Conservation (phyloP, 2,329 filamentous ascomycete species). For the Bimuria novae-zelandiae region DNA sequence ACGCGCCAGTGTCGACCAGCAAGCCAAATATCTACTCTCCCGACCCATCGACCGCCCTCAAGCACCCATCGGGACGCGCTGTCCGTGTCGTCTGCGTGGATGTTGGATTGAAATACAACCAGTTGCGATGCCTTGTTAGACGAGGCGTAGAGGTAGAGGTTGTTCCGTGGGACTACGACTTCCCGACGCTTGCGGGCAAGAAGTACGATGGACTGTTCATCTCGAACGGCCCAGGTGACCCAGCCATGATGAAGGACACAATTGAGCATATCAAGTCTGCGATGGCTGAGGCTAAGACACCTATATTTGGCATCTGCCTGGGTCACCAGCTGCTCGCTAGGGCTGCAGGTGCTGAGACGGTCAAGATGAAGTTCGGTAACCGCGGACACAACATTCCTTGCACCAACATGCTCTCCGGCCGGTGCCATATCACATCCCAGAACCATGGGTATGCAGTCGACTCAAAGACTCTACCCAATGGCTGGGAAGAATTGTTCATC, state of each 20-base stretch:
- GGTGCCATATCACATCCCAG: constrained; percentile 98
- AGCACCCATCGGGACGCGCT: constrained; percentile 84
- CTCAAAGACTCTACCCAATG: constrained; percentile 70
- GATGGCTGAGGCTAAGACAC: constrained; percentile 77
- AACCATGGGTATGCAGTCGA: constrained; percentile 98
- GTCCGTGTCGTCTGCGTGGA: constrained; percentile 91
- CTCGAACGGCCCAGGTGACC: constrained; percentile 96
- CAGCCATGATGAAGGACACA: constrained; percentile 79
- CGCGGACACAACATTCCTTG: constrained; percentile 98
- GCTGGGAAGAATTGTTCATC: constrained; percentile 93
- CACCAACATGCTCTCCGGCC: constrained; percentile 91
- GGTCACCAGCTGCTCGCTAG: constrained; percentile 92
- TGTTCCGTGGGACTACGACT: constrained; percentile 95
- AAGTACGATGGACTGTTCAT: constrained; percentile 97
- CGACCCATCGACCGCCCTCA: constrained; percentile 69
- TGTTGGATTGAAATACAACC: constrained; percentile 98
- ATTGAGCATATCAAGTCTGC: constrained; percentile 78
- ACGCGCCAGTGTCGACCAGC: constrained; percentile 79
- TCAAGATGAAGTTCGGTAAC: constrained; percentile 99
- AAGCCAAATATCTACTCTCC: constrained; percentile 85
- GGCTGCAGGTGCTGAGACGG: constrained; percentile 80
- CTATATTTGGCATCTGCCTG: constrained; percentile 94
- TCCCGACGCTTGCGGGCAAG: constrained; percentile 73
- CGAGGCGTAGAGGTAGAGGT: constrained; percentile 93
- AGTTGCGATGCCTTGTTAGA: constrained; percentile 88